Percentiles rank a stretch among this genome's conserved stretches.
Conservation (phyloP, 2,329 filamentous ascomycete species). For the Exserohilum rostratum region DNA sequence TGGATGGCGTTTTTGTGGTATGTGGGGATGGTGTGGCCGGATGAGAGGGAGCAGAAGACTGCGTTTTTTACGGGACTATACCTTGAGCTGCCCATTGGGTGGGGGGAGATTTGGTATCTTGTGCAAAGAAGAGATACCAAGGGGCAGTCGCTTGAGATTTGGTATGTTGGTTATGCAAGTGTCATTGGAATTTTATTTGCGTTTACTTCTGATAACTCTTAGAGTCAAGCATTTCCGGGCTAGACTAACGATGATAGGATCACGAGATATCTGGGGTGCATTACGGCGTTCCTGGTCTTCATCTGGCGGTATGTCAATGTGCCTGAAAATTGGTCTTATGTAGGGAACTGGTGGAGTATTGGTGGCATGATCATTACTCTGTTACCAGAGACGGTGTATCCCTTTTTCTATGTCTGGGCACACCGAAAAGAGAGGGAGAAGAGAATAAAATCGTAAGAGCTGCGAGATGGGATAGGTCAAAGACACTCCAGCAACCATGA, state of each 20-base stretch:
- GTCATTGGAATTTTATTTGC: neutral
- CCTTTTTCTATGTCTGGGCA: constrained; percentile 48
- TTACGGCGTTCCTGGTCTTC: constrained; percentile 48
- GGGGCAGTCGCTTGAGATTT: constrained; percentile 50
- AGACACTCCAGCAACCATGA: too few species aligned
- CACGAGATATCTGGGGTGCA: constrained; percentile 49
- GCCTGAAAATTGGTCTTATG: constrained; percentile 49
- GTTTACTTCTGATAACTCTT: neutral
- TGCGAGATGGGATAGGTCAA: neutral
- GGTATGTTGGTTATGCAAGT: constrained; percentile 32
- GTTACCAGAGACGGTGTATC: constrained; percentile 49
- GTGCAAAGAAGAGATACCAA: constrained; percentile 40
- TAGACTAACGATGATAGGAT: constrained; percentile 32
- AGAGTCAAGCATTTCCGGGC: neutral
- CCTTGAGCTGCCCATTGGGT: constrained; percentile 49
- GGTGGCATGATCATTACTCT: constrained; percentile 46
- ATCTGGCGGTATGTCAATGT: constrained; percentile 49
- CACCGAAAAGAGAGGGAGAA: constrained; percentile 28
- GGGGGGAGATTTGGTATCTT: constrained; percentile 43
- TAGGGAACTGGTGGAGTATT: constrained; percentile 43
- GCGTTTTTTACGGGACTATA: constrained; percentile 50
- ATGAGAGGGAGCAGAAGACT: constrained; percentile 50
- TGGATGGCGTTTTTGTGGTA: constrained; percentile 40
- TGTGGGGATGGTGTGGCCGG: constrained; percentile 39
- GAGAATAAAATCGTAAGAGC: constrained; percentile 14